Percentiles rank a stretch among this genome's conserved stretches.
phyloP scores from a whole-genome alignment of 2,329 filamentous ascomycete species.

The Aspergillus quadrilineatus region DNA sequence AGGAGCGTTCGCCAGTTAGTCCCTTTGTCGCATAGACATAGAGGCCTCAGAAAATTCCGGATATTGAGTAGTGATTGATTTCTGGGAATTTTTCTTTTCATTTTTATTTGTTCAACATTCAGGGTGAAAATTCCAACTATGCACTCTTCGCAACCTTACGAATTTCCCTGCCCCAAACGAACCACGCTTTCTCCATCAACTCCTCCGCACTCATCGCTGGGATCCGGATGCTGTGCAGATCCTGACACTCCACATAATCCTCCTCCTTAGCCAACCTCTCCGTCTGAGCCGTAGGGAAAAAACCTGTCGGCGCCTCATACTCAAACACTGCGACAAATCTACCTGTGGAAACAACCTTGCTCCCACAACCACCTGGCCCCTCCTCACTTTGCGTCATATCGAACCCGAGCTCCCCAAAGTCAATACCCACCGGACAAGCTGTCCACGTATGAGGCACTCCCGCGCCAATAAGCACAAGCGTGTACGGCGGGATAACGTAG shows the following conservation, averaged over 20 bases:
- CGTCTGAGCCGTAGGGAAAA: not conserved
- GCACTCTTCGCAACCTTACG: not conserved
- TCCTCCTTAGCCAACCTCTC: not conserved
- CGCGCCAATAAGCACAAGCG: not conserved
- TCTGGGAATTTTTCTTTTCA: too few species aligned
- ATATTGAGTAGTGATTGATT: too few species aligned
- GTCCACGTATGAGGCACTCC: not conserved
- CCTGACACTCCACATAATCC: not conserved
- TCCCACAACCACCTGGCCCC: not conserved
- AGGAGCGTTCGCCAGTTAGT: too few species aligned
- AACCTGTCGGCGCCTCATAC: not conserved
- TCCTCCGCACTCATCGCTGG: not conserved
- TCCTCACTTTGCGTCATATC: not conserved
- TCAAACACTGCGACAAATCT: not conserved
- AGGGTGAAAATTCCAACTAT: too few species aligned
- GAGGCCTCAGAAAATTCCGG: too few species aligned
- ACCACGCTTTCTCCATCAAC: not conserved
- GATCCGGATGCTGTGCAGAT: not conserved
- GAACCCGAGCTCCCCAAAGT: not conserved
- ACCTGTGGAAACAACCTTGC: not conserved
- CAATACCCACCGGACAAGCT: not conserved
- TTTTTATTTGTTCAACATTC: too few species aligned
- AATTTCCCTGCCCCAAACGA: not conserved
- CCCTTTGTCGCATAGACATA: too few species aligned
- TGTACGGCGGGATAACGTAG: not conserved